A percentile compares a stretch with the other conserved stretches of the same genome.
These are phyloP conservation scores for Plasmopara halstedii DNA, from an alignment of 352 stramenopile genomes.

Conservation along the genomic window DNA sequence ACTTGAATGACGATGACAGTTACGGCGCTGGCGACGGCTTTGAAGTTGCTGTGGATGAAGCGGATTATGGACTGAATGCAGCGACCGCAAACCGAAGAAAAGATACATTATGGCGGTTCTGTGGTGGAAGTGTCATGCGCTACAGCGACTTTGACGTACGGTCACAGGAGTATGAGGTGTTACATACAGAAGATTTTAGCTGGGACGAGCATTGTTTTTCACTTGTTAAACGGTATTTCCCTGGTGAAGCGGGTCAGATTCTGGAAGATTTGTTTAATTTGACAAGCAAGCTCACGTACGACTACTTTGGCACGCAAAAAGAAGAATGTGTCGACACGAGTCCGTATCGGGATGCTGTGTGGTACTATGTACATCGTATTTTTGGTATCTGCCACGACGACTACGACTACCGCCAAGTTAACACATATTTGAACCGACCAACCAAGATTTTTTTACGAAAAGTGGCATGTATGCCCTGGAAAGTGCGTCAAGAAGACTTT, in stretches of 20 bases:
- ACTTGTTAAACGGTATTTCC: conserved; percentile 79
- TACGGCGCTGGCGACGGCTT: conserved; percentile 32
- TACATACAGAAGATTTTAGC: conserved; percentile 85
- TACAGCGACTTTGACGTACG: conserved; percentile 85
- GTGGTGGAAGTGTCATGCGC: conserved; percentile 65
- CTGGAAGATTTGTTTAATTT: conserved; percentile 83
- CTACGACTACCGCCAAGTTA: conserved; percentile 83
- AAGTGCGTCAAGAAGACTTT: conserved; percentile 72
- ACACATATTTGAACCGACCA: conserved; percentile 71
- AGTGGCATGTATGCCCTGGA: conserved; percentile 79
- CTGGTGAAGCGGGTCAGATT: conserved; percentile 69
- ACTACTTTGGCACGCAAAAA: conserved; percentile 56
- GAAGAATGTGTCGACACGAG: conserved; percentile 63
- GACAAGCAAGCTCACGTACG: conserved; percentile 79
- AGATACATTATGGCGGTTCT: conserved; percentile 79
- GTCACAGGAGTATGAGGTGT: conserved; percentile 67
- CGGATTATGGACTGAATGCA: conserved; percentile 32
- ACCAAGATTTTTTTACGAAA: conserved; percentile 87
- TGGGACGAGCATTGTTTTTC: conserved; percentile 87
- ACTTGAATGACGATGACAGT: conserved; percentile 22
- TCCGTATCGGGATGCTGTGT: conserved; percentile 77
- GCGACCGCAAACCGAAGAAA: conserved; percentile 25
- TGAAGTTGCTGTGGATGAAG: conserved; percentile 49
- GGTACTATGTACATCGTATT: conserved; percentile 85
- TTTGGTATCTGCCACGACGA: conserved; percentile 86